Evolutionary conservation across 352 stramenopile species (phyloP), one percentile per base, ranked within the genome.

Genomic region (Paralagenidium karlingii): DNA sequence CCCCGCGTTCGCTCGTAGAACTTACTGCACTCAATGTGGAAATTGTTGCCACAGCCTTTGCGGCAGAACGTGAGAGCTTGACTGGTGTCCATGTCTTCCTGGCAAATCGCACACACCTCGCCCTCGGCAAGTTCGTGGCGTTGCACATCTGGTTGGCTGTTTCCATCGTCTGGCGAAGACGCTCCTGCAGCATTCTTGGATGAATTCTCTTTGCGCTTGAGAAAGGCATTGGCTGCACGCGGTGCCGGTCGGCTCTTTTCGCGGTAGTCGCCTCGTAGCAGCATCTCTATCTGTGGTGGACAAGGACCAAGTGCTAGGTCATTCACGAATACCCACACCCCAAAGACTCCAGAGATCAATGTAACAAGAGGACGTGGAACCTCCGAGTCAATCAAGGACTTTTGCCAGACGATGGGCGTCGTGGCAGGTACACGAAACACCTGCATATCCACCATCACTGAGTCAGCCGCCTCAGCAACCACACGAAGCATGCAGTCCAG

Each of bases 301-400:
- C 25, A 19, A 29, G 11, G 10, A 15, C 15, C 9, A 43, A 16
- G 4, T 38, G 1, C 21, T 38, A 20, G 25, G 11, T 27, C 6
- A 43, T 20, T 10, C 24, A 29, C 13, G 15, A 34, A 16, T 34
- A 4, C 10, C 0, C 7, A 37, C 19, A 40, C 22, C 15, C 37
- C 21, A 28, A 8, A 10, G 1, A n/a, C 31, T 36, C 13, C 10
- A n/a, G n/a, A n/a, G n/a, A n/a, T n/a, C n/a, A n/a, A n/a, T n/a
- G 3, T 36, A 7, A 3, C 22, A 20, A 16, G 7, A 7, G 3
- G 3, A 36, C 22, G 30, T 8, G 7, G 7, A 36, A 36, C 22
- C 65, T 91, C 77, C 8, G 67, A 87, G 49, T 91, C 77, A 29
- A 85, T 70, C 19, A 91, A 55, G 6, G 77, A 88, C 42, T 86